phyloP scores from a whole-genome alignment of 805 yeast species.

The Kazachstania taianensis region DNA sequence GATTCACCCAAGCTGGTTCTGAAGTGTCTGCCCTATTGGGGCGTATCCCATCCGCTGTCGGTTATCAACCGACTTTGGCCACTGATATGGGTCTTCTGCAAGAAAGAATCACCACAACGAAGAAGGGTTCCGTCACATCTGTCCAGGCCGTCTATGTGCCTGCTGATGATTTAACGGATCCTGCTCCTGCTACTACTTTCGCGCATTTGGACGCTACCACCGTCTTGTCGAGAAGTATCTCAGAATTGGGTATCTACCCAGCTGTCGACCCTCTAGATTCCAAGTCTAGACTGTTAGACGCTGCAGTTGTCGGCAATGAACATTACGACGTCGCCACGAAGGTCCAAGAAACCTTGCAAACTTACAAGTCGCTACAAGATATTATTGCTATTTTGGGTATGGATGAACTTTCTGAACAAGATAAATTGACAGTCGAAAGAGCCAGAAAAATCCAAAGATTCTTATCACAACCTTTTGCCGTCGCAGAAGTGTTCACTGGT shows the following conservation, averaged over 20 bases:
- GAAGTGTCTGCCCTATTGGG: constrained; percentile 99
- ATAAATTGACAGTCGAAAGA: constrained; percentile 99
- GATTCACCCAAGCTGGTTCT: constrained; percentile 99
- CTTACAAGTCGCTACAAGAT: constrained; percentile 99
- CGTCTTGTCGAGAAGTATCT: constrained; percentile 98
- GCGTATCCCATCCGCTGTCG: constrained; percentile 99
- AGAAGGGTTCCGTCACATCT: constrained; percentile 99
- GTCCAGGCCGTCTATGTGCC: constrained; percentile 99
- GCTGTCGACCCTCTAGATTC: constrained; percentile 99
- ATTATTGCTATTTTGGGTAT: constrained; percentile 99
- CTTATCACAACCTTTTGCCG: constrained; percentile 99
- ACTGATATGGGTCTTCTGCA: constrained; percentile 99
- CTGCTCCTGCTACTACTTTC: constrained; percentile 99
- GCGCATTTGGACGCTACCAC: constrained; percentile 99
- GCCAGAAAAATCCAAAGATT: constrained; percentile 99
- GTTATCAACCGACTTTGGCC: constrained; percentile 99
- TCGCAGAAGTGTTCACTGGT: constrained; percentile 99
- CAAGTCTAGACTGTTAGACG: constrained; percentile 96
- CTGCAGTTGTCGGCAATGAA: constrained; percentile 95
- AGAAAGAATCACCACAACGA: constrained; percentile 99
- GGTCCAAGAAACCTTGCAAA: constrained; percentile 98
- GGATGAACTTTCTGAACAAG: constrained; percentile 99
- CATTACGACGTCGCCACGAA: constrained; percentile 91
- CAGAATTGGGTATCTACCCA: constrained; percentile 99
- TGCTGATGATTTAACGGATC: constrained; percentile 99